Evolutionary conservation across 1,284 basidiomycete genomes (phyloP), one percentile per base, ranked within the genome.

Genomic region (Rhizoctonia solani): DNA sequence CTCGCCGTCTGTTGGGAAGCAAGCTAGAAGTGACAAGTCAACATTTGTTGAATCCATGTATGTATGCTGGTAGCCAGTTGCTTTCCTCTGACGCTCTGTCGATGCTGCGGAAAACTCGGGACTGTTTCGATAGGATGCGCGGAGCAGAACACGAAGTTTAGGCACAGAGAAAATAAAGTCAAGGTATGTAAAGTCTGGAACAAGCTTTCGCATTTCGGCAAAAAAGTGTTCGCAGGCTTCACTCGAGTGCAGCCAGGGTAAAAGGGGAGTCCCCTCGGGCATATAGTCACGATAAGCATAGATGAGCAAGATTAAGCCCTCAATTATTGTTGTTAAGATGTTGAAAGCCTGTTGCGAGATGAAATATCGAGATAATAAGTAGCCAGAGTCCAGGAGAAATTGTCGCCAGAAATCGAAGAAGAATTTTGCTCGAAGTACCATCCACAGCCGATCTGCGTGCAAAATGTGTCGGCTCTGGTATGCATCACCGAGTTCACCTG

Each of bases 201-300:
- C 56, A 1, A 79, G 68, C 55, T 76, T 71, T 0, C 77, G 75
- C 4, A 68, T 42, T n/a, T 72, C 69, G 0, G 76, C 76, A 69
- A 80, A 80, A 6, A 73, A 52, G 68, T 81, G 79, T 56, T 81
- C 78, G 63, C 74, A 76, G 0, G 72, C 52, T 59, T 80, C 76
- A 0, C 70, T 80, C 0, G 75, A 76, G 49, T 77, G 75, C 0
- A 79, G 69, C 79, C 79, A 82, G 1, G 77, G 79, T 0, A 80
- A 71, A 0, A 81, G 72, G 0, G 79, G 79, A 0, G 37, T 30
- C 1, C 47, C 1, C 3, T 39, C 55, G 1, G 55, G 32, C 13
- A 74, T 19, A 54, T 76, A 70, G 63, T 81, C 77, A 4, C 77
- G 75, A 70, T 80, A 74, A 39, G 79, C 72, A 53, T 74, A 37